Evolutionary conservation across 2,329 filamentous ascomycete genomes (phyloP), one percentile per base, ranked within the genome.

Genomic region (Elsinoe perseae): DNA sequence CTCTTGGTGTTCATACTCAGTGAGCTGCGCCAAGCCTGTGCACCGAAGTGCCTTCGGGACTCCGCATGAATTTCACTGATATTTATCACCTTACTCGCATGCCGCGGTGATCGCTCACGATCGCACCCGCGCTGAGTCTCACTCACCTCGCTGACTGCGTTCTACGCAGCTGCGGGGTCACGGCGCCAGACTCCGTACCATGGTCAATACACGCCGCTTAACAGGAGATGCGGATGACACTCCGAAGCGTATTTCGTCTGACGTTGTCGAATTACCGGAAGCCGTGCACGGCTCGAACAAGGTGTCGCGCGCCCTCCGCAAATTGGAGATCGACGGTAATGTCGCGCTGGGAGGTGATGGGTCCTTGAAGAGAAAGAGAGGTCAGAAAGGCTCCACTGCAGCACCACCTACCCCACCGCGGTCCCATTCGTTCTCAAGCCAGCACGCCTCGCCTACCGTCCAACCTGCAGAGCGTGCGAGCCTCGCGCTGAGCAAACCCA

Each of bases 311-410:
- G 53, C 38, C 2, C 38, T 56, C 4, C 23, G 42, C 4, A 46
- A 56, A 8, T n/a, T 56, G 21, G 40, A 44, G 18, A 56, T 56
- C 28, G 53, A 56, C 18, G 53, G 36, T n/a, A 46, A 56, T 14
- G 20, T 34, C 14, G 38, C 53, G n/a, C 40, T 56, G 23, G 38
- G 40, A 9, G 53, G 53, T 16, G 6, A 8, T 14, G 38, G 38
- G 9, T 56, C 53, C 10, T 16, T 56, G 14, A 56, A 56, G 20
- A 44, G 53, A 16, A 56, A 56, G 53, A 56, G 53, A 25, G 40
- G 38, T 30, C 34, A 54, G 21, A 34, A 54, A 16, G 23, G n/a
- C 14, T 27, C 34, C 9, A 36, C 34, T 18, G 6, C 36, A 14
- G 27, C 14, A 28, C 25, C 21, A 7, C 38, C 18, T 16, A 42